phyloP scores from a whole-genome alignment of 164 flowering plant species.

The Brasenia schreberi region DNA sequence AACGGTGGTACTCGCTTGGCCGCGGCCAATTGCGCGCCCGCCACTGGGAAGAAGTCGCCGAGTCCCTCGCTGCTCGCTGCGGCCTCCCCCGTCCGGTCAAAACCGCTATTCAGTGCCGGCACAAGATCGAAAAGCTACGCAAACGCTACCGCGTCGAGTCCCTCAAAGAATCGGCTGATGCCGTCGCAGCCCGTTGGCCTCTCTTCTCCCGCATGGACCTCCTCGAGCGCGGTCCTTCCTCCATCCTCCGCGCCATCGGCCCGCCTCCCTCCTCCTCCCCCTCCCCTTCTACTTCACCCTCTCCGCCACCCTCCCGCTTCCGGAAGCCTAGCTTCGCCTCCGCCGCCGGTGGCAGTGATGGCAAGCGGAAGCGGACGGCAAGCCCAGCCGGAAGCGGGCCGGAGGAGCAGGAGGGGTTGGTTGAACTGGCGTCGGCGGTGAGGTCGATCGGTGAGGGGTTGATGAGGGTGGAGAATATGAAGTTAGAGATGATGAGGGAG shows the following conservation, averaged over 20 bases:
- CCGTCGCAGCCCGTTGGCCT: slow-evolving; percentile 30
- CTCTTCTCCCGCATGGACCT: slow-evolving; percentile 52
- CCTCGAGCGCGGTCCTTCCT: slow-evolving; percentile 49
- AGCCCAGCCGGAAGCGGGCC: not conserved
- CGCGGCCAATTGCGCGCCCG: slow-evolving; percentile 61
- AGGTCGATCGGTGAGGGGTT: slow-evolving; percentile 50
- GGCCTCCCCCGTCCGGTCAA: slow-evolving; percentile 45
- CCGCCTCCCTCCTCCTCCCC: slow-evolving; percentile 13
- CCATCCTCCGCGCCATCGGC: slow-evolving; percentile 22
- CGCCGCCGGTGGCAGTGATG: not conserved
- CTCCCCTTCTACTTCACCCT: not conserved
- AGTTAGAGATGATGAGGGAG: slow-evolving; percentile 74
- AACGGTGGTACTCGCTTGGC: slow-evolving; percentile 69
- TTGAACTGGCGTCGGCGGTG: slow-evolving; percentile 44
- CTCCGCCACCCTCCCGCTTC: not conserved
- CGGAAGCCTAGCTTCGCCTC: not conserved
- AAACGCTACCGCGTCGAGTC: slow-evolving; percentile 67
- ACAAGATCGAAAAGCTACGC: slow-evolving; percentile 95
- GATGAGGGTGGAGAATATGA: slow-evolving; percentile 57
- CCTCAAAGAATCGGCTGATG: slow-evolving; percentile 13
- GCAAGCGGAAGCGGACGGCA: not conserved
- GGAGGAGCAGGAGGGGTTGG: slow-evolving; percentile 5
- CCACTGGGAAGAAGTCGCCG: slow-evolving; percentile 87
- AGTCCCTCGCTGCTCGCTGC: slow-evolving; percentile 58
- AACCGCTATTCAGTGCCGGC: slow-evolving; percentile 81